A percentile compares a stretch with the other conserved stretches of the same genome.
Conservation (phyloP, 2,329 filamentous ascomycete genomes). For the Xylaria multiplex region DNA sequence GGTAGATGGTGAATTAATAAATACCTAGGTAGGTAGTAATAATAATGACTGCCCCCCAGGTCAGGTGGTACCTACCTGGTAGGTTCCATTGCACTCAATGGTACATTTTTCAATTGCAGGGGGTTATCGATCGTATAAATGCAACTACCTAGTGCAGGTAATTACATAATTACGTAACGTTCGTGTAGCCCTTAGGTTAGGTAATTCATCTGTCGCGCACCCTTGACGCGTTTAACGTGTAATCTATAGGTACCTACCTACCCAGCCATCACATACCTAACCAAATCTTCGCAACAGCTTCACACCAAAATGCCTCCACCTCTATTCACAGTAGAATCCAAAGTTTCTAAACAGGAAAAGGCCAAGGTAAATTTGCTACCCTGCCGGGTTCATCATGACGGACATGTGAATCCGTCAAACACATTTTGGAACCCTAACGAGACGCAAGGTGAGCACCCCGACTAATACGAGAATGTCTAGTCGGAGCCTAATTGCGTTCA, state of each 20-base stretch:
- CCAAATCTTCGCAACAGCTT: neutral
- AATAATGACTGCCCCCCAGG: too few species aligned
- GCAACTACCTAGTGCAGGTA: too few species aligned
- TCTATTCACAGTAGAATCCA: conserved; percentile 42
- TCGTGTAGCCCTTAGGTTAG: too few species aligned
- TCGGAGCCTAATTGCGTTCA: conserved; percentile 23
- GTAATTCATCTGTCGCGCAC: neutral
- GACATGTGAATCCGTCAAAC: conserved; percentile 69
- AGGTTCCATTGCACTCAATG: too few species aligned
- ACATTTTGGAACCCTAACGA: conserved; percentile 76
- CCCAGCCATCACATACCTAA: neutral
- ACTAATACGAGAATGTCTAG: neutral
- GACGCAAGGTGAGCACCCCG: conserved; percentile 55
- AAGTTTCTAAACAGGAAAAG: conserved; percentile 35
- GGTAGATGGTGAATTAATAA: too few species aligned
- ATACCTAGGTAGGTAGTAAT: too few species aligned
- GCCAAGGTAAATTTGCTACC: conserved; percentile 71
- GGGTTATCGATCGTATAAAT: too few species aligned
- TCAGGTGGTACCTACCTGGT: too few species aligned
- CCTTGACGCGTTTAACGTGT: conserved; percentile 22
- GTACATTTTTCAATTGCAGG: too few species aligned
- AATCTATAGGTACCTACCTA: neutral
- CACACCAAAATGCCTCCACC: conserved; percentile 44
- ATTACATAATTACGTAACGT: too few species aligned
- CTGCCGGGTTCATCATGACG: conserved; percentile 82